Percentiles rank a stretch among this genome's conserved stretches.
Conservation (phyloP, 441 rosid genomes). For the Adansonia gregorii region DNA sequence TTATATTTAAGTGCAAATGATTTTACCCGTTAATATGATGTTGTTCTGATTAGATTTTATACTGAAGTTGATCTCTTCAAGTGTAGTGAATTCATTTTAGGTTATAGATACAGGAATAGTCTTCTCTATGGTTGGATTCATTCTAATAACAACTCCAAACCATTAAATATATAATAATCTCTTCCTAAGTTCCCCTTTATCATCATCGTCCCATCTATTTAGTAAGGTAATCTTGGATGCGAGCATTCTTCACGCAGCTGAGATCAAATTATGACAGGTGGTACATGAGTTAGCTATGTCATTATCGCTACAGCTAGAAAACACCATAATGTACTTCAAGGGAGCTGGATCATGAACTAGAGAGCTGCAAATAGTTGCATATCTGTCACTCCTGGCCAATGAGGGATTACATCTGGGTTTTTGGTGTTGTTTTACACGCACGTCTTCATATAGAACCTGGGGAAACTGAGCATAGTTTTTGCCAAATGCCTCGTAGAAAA, state of each 20-base stretch:
- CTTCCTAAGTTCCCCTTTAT: slow-evolving; percentile 36
- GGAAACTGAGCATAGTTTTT: slow-evolving; percentile 34
- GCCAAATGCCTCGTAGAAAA: slow-evolving; percentile 45
- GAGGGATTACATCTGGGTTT: background rate
- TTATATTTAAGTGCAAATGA: no score
- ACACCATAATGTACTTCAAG: slow-evolving; percentile 29
- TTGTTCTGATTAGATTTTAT: no score
- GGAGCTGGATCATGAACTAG: slow-evolving; percentile 17
- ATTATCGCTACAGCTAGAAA: slow-evolving; percentile 20
- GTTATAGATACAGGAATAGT: slow-evolving; percentile 41
- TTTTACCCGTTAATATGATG: no score
- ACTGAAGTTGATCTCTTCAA: no score
- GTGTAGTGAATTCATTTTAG: no score
- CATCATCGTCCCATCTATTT: slow-evolving; percentile 32
- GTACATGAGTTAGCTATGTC: slow-evolving; percentile 19
- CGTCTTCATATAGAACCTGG: slow-evolving; percentile 29
- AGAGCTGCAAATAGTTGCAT: slow-evolving; percentile 12
- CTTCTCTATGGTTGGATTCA: slow-evolving; percentile 56
- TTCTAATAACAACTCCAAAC: slow-evolving; percentile 49
- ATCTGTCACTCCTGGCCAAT: background rate
- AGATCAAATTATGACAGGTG: slow-evolving; percentile 36
- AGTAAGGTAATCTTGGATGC: slow-evolving; percentile 20
- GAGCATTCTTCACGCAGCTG: slow-evolving; percentile 26
- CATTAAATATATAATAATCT: slow-evolving; percentile 43
- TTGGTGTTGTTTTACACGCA: background rate